Percentiles rank a stretch among this genome's conserved stretches.
Conservation (phyloP, 73 alveolate species). For the Breviolum minutum region DNA sequence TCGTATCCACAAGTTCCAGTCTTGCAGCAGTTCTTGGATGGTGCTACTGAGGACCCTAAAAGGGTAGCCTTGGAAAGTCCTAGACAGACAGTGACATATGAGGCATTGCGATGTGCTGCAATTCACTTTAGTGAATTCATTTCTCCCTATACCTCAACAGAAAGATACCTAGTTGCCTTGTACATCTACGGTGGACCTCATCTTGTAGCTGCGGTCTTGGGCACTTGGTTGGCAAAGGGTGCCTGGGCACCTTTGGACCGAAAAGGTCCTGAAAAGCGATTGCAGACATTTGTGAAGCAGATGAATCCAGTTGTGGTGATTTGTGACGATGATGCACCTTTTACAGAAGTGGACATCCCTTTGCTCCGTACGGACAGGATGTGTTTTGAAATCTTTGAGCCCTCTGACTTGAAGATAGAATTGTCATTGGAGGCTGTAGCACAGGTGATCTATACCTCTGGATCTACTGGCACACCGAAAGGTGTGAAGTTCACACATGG, state of each 20-base stretch:
- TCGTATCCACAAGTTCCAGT: background rate
- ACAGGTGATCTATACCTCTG: conserved; percentile 59
- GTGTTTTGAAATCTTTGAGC: background rate
- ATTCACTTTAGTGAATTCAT: background rate
- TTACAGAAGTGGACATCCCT: background rate
- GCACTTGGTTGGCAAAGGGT: conserved; percentile 16
- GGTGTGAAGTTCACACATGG: conserved; percentile 49
- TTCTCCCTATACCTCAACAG: background rate
- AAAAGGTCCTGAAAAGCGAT: background rate
- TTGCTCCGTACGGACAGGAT: background rate
- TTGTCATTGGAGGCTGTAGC: conserved; percentile 18
- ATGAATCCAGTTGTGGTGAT: background rate
- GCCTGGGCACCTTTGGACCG: conserved; percentile 38
- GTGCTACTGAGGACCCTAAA: background rate
- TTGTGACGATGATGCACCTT: background rate
- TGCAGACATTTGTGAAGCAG: background rate
- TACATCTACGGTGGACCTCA: conserved; percentile 23
- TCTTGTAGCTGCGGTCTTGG: conserved; percentile 25
- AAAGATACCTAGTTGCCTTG: background rate
- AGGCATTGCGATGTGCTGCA: background rate
- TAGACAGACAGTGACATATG: background rate
- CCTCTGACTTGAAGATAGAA: background rate
- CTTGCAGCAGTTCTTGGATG: background rate
- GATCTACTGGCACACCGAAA: conserved; percentile 57
- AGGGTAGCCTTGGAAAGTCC: background rate